Evolutionary conservation across 1,139 yeast genomes (phyloP), one percentile per base, ranked within the genome.

Genomic region (Torulaspora globosa): DNA sequence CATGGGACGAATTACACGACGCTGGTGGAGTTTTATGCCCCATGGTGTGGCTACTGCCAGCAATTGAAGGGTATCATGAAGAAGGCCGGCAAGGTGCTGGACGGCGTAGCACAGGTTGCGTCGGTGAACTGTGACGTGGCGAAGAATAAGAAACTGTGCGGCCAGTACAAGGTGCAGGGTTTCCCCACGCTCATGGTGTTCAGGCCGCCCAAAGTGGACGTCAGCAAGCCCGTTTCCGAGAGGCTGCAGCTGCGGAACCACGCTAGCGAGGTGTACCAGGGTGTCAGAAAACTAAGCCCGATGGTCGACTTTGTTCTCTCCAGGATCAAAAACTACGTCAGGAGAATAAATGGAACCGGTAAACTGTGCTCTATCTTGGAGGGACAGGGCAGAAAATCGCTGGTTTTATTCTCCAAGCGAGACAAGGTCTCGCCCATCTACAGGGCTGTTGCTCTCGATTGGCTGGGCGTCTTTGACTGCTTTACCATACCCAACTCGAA

Each of bases 41-140:
- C 97, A 31, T 92, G 97, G 97, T 92, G 97, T 71, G 89, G 90
- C 1, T 80, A 84, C 61, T 84, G 94, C 59, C 73, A 78, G 52
- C 74, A 79, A 50, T 65, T 84, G 49, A 73, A 75, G 52, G 76
- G 78, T 2, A 72, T 78, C 1, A 84, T 73, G 63, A 71, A 72
- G 47, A 83, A 81, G 58, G 78, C 84, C 16, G 95, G 88, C 10
- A 78, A 76, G 46, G 67, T 69, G 34, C 69, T 85, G 10, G 54
- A 58, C 21, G 65, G 65, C 2, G 67, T 79, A 43, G 81, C 81
- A 16, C 80, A 83, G 54, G 85, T 89, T 12, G 96, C 81, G 2
- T 86, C 96, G 11, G 90, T 92, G 7, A 82, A 90, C 66, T 92
- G 98, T 70, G 96, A 90, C 60, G 73, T 74, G 43, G 78, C 74